Conservation (phyloP, 2,329 filamentous ascomycete species). For the Botrytis porri region DNA sequence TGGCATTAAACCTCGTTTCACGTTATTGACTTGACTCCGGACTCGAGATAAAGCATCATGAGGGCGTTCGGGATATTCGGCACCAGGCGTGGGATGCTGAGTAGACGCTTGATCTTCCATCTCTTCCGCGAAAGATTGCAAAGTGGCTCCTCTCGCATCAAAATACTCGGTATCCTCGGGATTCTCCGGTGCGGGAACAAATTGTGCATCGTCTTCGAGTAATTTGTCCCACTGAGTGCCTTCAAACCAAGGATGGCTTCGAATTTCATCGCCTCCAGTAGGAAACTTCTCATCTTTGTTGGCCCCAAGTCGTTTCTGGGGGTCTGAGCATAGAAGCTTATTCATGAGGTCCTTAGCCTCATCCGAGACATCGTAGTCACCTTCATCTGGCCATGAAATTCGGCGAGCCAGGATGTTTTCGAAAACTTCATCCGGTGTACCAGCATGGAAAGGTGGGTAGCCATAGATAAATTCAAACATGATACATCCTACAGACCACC, state of each 20-base stretch:
- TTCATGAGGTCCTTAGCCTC: conserved; percentile 96
- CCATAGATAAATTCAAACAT: conserved; percentile 95
- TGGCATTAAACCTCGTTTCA: conserved; percentile 91
- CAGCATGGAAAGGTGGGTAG: conserved; percentile 87
- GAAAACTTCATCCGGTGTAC: conserved; percentile 88
- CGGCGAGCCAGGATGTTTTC: conserved; percentile 89
- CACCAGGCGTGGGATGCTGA: conserved; percentile 63
- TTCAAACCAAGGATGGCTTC: conserved; percentile 82
- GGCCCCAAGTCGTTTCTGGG: conserved; percentile 75
- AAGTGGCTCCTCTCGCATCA: conserved; percentile 82
- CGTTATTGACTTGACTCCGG: conserved; percentile 78
- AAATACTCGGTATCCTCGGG: conserved; percentile 99
- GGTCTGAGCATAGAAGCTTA: conserved; percentile 81
- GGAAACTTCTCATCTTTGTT: conserved; percentile 80
- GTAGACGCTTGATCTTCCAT: conserved; percentile 85
- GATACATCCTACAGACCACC: conserved; percentile 99
- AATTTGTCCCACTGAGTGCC: conserved; percentile 86
- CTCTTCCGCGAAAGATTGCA: conserved; percentile 90
- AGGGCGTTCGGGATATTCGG: conserved; percentile 82
- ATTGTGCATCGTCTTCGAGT: conserved; percentile 92
- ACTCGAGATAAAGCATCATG: conserved; percentile 93
- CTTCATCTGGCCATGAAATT: conserved; percentile 88
- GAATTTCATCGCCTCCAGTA: conserved; percentile 87
- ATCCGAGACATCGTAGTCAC: conserved; percentile 73
- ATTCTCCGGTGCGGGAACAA: conserved; percentile 88